Evolutionary conservation across 768 basidiomycete species (phyloP).

Genomic region (Lactarius indigo): DNA sequence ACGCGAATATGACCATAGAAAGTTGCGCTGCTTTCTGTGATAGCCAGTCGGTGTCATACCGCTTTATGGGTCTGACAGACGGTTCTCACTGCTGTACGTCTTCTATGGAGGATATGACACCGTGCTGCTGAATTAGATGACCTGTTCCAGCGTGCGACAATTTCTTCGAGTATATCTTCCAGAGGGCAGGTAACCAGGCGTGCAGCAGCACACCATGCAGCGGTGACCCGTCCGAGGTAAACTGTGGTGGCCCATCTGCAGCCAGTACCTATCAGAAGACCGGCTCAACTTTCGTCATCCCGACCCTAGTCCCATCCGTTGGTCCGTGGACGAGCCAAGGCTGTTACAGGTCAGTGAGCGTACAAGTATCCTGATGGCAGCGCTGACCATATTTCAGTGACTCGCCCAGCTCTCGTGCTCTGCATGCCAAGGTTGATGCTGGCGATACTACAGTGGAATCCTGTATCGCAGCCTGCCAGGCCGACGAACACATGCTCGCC

Average conservation of each 20-base stretch:
- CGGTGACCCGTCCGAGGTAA: conserved; percentile 58
- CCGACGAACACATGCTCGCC: background rate
- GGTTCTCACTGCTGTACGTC: conserved; percentile 55
- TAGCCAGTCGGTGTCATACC: conserved; percentile 35
- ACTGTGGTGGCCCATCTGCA: conserved; percentile 44
- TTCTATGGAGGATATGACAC: too few species aligned
- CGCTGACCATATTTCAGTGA: background rate
- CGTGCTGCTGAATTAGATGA: too few species aligned
- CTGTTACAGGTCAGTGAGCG: background rate
- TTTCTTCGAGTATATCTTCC: conserved; percentile 44
- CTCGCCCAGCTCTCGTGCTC: background rate
- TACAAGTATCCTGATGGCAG: background rate
- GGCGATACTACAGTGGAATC: background rate
- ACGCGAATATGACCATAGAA: conserved; percentile 58
- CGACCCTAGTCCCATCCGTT: background rate
- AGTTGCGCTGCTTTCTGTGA: conserved; percentile 44
- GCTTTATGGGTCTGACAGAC: conserved; percentile 71
- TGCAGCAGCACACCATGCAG: conserved; percentile 56
- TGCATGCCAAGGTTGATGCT: background rate
- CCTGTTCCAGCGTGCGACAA: background rate
- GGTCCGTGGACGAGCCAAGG: background rate
- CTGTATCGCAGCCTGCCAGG: background rate
- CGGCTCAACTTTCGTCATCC: conserved; percentile 38
- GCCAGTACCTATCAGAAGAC: conserved; percentile 55
- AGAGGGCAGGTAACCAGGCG: conserved; percentile 37